A percentile compares a stretch with the other conserved stretches of the same genome.
phyloP scores from a whole-genome alignment of 202 grass and related monocot species.

The Zizania palustris region DNA sequence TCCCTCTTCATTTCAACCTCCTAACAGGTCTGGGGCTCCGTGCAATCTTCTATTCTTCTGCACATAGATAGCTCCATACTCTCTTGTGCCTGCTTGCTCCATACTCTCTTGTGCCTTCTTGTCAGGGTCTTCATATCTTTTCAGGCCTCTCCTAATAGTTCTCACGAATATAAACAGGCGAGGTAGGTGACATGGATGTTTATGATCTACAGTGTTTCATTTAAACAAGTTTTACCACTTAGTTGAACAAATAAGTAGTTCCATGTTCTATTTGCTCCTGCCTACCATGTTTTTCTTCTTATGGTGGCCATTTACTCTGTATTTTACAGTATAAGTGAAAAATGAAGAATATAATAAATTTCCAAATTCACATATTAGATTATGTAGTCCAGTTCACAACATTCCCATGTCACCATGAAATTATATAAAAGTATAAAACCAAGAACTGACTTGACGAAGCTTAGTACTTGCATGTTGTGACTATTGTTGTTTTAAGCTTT shows the following conservation, averaged over 20 bases:
- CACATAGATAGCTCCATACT: not conserved
- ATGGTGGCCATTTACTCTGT: no score
- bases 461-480: not conserved
- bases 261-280: not conserved
- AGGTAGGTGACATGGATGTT: not conserved
- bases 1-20: not conserved
- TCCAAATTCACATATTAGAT: not conserved
- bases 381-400: not conserved
- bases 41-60: not conserved
- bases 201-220: not conserved
- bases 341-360: not conserved
- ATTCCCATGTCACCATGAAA: constrained; percentile 1
- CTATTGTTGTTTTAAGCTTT: constrained; percentile 25
- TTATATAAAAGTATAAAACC: not conserved
- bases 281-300: not conserved
- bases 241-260: not conserved
- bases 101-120: not conserved
- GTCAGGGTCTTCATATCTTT: not conserved
- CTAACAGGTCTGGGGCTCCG: not conserved
- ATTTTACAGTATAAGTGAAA: no score
- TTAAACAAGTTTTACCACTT: not conserved
- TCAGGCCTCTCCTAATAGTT: not conserved
- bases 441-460: not conserved
- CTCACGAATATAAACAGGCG: not conserved
- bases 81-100: not conserved